Evolutionary conservation across 2,329 filamentous ascomycete species (phyloP).

Genomic region (Tolypocladium inflatum): DNA sequence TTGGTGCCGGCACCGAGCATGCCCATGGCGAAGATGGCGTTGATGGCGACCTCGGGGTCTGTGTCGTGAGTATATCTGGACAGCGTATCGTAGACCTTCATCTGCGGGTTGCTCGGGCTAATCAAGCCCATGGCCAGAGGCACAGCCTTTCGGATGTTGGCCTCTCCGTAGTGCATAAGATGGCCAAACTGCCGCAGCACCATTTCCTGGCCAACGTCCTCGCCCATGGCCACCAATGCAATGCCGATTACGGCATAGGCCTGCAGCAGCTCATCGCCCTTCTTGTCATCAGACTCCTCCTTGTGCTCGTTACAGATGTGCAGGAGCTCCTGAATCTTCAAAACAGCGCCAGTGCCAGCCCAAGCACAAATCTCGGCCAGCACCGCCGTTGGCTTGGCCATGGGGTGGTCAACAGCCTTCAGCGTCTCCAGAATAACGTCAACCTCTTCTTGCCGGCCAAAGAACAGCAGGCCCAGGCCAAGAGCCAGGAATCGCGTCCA

Average conservation of each 20-base stretch:
- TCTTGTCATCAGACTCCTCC: conserved; percentile 89
- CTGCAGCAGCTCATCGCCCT: conserved; percentile 89
- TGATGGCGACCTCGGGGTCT: conserved; percentile 95
- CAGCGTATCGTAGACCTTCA: conserved; percentile 98
- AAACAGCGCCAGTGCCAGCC: conserved; percentile 91
- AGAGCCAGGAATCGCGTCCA: conserved; percentile 97
- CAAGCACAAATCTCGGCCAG: conserved; percentile 95
- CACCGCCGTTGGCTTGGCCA: conserved; percentile 91
- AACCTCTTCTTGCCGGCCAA: conserved; percentile 96
- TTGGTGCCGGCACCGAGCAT: conserved; percentile 94
- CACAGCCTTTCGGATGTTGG: conserved; percentile 93
- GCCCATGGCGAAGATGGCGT: conserved; percentile 98
- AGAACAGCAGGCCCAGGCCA: conserved; percentile 86
- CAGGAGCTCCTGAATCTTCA: conserved; percentile 94
- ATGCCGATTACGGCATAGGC: conserved; percentile 93
- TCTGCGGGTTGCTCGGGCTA: conserved; percentile 96
- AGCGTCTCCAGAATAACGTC: conserved; percentile 94
- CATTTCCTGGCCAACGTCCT: conserved; percentile 98
- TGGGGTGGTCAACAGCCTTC: conserved; percentile 93
- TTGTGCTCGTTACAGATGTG: conserved; percentile 98
- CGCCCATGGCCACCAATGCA: conserved; percentile 92
- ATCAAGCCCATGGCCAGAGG: conserved; percentile 94
- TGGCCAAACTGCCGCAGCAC: conserved; percentile 94
- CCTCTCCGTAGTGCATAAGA: conserved; percentile 97
- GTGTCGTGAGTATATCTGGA: conserved; percentile 98